Evolutionary conservation across 2,329 filamentous ascomycete species (phyloP), one percentile per base, ranked within the genome.

Genomic region (Colletotrichum sp.): DNA sequence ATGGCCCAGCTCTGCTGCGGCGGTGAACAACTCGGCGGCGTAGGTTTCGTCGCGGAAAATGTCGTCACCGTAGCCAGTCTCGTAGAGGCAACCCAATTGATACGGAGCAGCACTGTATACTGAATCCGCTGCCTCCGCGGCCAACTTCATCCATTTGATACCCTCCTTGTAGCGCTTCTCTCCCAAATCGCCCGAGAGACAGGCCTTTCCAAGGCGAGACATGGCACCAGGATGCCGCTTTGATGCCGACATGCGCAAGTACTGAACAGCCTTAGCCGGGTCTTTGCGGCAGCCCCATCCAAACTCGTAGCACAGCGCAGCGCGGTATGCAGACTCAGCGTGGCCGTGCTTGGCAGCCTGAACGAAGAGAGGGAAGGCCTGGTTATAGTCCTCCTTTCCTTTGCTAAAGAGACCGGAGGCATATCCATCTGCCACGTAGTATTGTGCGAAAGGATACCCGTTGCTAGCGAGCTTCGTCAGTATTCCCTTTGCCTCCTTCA

Each of bases 171-270:
- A 97, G 74, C 94, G 91, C 82, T 95, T 96, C 79, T 93, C 92
- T 34, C 97, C 97, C 83, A 99, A 92, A 78, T 98, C 96, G 56
- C 96, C 96, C 5, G 93, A 94, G 70, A 99, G 85, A 84, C 96
- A 98, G 8, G 97, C 97, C 82, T 96, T 94, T 55, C 96, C 96
- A 68, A 99, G 91, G 73, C 97, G 93, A 70, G 96, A 95, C 91
- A 98, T 98, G 65, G 97, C 96, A 65, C 97, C 97, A 0, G 97
- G 97, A 81, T 99, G 97, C 75, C 96, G 95, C 84, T 98, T 98
- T 8, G 96, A 95, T 3, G 97, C 96, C 12, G 96, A 94, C 77
- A 94, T 93, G 70, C 96, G 93, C 82, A 98, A 94, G 83, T 97
- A 99, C 82, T 98, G 96, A 2, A 97, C 94, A 58, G 97, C 96